Evolutionary conservation across 495 filamentous ascomycete species (phyloP).

Genomic region (Penicillium soppii): DNA sequence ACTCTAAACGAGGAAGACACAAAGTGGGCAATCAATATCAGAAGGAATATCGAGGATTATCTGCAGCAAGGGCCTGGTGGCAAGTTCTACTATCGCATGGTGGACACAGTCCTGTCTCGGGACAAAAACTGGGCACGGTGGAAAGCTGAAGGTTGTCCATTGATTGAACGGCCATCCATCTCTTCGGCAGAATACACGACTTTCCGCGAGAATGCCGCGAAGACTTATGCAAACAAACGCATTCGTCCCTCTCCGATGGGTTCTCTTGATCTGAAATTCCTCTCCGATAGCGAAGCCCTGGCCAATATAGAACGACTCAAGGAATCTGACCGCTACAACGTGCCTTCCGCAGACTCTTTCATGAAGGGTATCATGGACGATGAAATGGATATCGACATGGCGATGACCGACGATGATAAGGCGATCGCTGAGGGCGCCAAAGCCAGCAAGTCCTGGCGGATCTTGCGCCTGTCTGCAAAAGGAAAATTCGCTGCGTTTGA

Average conservation of each 20-base stretch:
- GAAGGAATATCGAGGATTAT: constrained; percentile 71
- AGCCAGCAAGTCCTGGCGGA: constrained; percentile 85
- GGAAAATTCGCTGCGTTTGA: constrained; percentile 75
- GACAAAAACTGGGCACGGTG: constrained; percentile 99
- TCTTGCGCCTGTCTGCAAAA: constrained; percentile 72
- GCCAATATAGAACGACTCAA: constrained; percentile 60
- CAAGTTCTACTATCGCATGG: constrained; percentile 90
- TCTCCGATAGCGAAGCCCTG: constrained; percentile 59
- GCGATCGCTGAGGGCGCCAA: constrained; percentile 64
- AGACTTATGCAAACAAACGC: constrained; percentile 64
- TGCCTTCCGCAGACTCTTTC: constrained; percentile 57
- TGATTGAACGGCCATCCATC: constrained; percentile 73
- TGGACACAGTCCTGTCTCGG: constrained; percentile 88
- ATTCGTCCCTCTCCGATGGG: constrained; percentile 66
- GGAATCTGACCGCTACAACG: constrained; percentile 48
- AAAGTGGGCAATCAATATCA: constrained; percentile 76
- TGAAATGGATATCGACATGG: constrained; percentile 82
- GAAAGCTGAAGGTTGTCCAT: constrained; percentile 91
- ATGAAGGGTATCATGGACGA: constrained; percentile 63
- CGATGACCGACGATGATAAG: constrained; percentile 67
- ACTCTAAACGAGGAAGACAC: constrained; percentile 78
- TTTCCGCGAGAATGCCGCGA: constrained; percentile 62
- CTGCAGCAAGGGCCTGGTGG: constrained; percentile 69
- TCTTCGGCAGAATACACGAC: constrained; percentile 62
- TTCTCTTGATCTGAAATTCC: constrained; percentile 71